Percentiles rank a stretch among this genome's conserved stretches.
Evolutionary conservation across 169 alveolate species (phyloP).

Genomic region (Plasmodium vivax): DNA sequence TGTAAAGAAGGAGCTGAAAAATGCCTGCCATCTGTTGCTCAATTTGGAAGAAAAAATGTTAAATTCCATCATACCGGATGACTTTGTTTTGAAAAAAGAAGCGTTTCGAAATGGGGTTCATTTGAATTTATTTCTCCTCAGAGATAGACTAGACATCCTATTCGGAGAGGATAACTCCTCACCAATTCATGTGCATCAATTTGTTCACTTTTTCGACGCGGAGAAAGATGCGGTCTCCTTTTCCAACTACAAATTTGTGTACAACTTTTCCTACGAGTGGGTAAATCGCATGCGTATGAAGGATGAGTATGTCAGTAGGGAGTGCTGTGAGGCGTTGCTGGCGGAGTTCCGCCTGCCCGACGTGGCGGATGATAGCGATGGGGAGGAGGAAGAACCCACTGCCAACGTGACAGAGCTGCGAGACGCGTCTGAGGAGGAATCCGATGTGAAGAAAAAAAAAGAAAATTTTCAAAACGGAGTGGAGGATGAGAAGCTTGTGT

Average conservation of each 20-base stretch:
- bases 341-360: background rate
- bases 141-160: background rate
- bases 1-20: constrained; percentile 52
- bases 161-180: background rate
- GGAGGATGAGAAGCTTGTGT: background rate
- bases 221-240: constrained; percentile 6
- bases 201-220: constrained; percentile 29
- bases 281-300: constrained; percentile 37
- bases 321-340: background rate
- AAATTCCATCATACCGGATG: constrained; percentile 41
- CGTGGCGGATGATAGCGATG: background rate
- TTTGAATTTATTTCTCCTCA: constrained; percentile 28
- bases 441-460: background rate
- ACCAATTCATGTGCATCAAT: constrained; percentile 9
- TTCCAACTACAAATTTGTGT: constrained; percentile 25
- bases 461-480: background rate
- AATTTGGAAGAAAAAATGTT: constrained; percentile 3
- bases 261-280: constrained; percentile 67
- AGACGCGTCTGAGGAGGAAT: background rate
- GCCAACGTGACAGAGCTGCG: background rate
- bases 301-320: constrained; percentile 1
- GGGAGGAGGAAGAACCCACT: background rate
- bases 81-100: constrained; percentile 35
- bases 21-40: constrained; percentile 41
- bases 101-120: constrained; percentile 35